Base-by-base conservation (phyloP, 2,329 filamentous ascomycete species). In the Aureobasidium sp. region DNA sequence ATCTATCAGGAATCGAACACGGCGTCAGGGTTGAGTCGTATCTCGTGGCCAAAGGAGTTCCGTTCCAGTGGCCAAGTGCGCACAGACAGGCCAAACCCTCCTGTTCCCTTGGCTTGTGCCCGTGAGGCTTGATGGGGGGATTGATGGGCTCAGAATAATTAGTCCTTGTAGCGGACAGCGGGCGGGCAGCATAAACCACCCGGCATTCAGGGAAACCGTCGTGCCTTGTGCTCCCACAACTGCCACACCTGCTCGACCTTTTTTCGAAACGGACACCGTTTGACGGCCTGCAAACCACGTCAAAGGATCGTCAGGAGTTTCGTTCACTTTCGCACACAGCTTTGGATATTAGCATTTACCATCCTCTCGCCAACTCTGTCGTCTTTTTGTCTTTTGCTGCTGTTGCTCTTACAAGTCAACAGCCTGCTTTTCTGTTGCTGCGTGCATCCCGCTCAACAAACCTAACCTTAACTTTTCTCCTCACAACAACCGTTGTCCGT, bases 141-240 rank as follows among this genome's bases (percentile, higher is more conserved):
- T 32, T 46, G 41, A 57, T 36, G 7, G 52, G 17, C n/a, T 20
- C 41, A 44, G 41, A 12, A 44, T 44, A 44, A 44, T 44, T n/a
- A n/a, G 37, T 41, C 5, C 34, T 37, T 37, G 37, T 20, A 4
- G 50, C 15, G 36, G 23, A 15, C 50, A 52, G 50, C 50, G 48
- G 48, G 20, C 32, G 32, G 8, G 32, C 50, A 52, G 32, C 50
- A 52, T 52, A 52, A 52, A 39, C 50, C 34, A 55, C 51, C 23
- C 51, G 37, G 51, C 51, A 55, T 55, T 42, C 51, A 55, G 36
- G 53, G 53, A 57, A 58, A 58, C 55, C 36, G 55, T 48, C 46
- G 52, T 56, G 39, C 55, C 29, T 48, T 58, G 55, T 48, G 42
- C 55, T 37, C 27, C 51, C 51, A 57, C 55, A 27, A 27, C 39